Conservation (phyloP, 805 yeast genomes). For the Yarrowia bubula region DNA sequence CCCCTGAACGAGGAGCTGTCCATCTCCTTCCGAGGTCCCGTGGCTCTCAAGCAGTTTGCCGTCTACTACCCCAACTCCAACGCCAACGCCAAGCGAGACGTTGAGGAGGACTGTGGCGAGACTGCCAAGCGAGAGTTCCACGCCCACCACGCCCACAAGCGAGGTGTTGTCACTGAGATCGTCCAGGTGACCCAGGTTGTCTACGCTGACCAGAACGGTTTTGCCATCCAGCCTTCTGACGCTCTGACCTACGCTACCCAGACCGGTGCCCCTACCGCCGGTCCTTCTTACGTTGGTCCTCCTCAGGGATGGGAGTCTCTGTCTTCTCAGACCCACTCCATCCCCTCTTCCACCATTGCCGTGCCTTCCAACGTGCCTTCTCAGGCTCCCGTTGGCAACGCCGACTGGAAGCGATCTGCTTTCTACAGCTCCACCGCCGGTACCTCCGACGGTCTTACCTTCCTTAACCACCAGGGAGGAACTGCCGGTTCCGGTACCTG, state of each 20-base stretch:
- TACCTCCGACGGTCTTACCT: conserved; percentile 65
- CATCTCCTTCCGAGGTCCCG: conserved; percentile 88
- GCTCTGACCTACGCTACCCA: conserved; percentile 30
- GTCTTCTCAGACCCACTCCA: conserved; percentile 33
- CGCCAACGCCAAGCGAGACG: conserved; percentile 56
- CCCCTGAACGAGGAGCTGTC: conserved; percentile 86
- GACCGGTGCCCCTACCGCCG: conserved; percentile 30
- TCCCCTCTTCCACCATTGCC: conserved; percentile 34
- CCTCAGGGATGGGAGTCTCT: conserved; percentile 29
- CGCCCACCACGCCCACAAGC: conserved; percentile 53
- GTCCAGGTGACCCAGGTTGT: conserved; percentile 56
- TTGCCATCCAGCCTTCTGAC: conserved; percentile 27
- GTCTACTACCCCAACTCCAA: conserved; percentile 62
- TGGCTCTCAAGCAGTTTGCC: conserved; percentile 78
- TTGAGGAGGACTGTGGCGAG: conserved; percentile 31
- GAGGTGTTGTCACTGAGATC: conserved; percentile 72
- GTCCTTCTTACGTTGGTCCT: conserved; percentile 14
- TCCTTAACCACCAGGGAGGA: conserved; percentile 89
- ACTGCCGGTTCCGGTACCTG: conserved; percentile 81
- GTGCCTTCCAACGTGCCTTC: conserved; percentile 31
- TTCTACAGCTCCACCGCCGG: conserved; percentile 68
- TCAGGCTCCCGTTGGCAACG: conserved; percentile 42
- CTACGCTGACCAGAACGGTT: conserved; percentile 19
- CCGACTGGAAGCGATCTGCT: conserved; percentile 70
- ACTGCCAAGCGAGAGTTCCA: conserved; percentile 34